phyloP scores from a whole-genome alignment of 2,329 filamentous ascomycete species.

The Sclerotinia trifoliorum region DNA sequence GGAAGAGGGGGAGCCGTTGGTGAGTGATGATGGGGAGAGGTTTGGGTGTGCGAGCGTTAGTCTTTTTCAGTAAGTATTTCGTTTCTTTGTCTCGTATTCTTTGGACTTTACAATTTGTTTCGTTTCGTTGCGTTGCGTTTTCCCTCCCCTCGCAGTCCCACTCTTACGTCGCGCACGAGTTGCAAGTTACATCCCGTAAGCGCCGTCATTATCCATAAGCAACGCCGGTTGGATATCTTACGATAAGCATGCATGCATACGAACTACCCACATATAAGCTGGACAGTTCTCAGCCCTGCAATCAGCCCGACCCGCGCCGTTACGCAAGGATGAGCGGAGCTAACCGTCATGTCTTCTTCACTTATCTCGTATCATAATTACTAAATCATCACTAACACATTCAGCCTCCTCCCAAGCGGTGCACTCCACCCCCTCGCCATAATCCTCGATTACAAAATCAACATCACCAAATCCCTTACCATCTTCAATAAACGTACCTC shows the following conservation, averaged over 20 bases:
- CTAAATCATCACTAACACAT: not conserved
- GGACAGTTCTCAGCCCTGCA: conserved; percentile 15
- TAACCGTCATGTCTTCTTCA: not conserved
- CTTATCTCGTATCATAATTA: not conserved
- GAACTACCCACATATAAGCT: conserved; percentile 4
- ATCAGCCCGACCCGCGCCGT: not conserved
- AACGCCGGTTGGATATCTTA: not conserved
- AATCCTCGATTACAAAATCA: conserved; percentile 48
- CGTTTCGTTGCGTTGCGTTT: not conserved
- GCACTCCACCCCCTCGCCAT: conserved; percentile 51
- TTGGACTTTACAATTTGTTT: not conserved
- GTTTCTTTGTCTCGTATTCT: not conserved
- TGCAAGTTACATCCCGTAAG: not conserved
- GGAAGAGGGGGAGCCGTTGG: conserved; percentile 10
- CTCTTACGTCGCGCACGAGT: not conserved
- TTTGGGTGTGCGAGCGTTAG: conserved; percentile 44
- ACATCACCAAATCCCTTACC: conserved; percentile 46
- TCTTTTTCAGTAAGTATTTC: conserved; percentile 45
- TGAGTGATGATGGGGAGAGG: conserved; percentile 27
- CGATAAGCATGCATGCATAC: not conserved
- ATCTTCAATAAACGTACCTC: conserved; percentile 49
- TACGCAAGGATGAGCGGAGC: not conserved
- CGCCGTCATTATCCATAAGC: not conserved
- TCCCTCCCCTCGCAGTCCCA: not conserved
- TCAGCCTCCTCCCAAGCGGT: conserved; percentile 38